Base-by-base conservation (phyloP, 768 basidiomycete species). In the Tricholomella constricta region DNA sequence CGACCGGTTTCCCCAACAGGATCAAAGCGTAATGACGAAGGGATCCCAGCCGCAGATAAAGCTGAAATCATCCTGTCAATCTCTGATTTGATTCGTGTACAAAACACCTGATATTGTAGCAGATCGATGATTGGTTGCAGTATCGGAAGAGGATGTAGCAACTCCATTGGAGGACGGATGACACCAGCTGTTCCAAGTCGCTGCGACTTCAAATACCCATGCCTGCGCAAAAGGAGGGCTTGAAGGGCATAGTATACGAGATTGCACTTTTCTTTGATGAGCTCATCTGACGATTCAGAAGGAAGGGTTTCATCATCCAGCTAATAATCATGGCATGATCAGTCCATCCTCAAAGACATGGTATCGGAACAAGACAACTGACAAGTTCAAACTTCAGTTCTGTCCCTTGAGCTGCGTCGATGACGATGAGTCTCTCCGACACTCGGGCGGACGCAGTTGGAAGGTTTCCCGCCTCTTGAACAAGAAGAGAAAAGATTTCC, bases 91-190 rank as follows among this genome's bases (percentile, higher is more conserved):
- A 92, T 73, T 54, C 84, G 76, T 53, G 76, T 66, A 63, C 86
- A 88, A 65, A 94, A 91, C 22, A 82, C 81, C 60, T 82, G 80
- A 63, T 93, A 94, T 67, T 92, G 91, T 36, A 93, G 68, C 26
- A 91, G 60, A 64, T 92, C 89, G 55, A 92, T 85, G 56, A 92
- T 74, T 0, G 88, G 88, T 35, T 85, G 87, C 14, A 94, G 76
- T 32, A 92, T 67, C 2, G 76, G 74, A 14, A 82, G 79, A n/a
- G 74, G 45, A 6, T 60, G 54, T 4, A 58, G 32, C 32, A 54
- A 20, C 56, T 60, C 62, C 22, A 31, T 49, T 12, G 69, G 26
- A 45, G 59, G 25, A 34, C 60, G 52, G 57, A 55, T 61, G 32
- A 64, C 41, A 7, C 62, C 66, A n/a, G 57, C 60, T 26, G 63